These are phyloP conservation scores for Leccinum angustisporum DNA, from an alignment of 1,284 basidiomycete species.

Conservation along the genomic window DNA sequence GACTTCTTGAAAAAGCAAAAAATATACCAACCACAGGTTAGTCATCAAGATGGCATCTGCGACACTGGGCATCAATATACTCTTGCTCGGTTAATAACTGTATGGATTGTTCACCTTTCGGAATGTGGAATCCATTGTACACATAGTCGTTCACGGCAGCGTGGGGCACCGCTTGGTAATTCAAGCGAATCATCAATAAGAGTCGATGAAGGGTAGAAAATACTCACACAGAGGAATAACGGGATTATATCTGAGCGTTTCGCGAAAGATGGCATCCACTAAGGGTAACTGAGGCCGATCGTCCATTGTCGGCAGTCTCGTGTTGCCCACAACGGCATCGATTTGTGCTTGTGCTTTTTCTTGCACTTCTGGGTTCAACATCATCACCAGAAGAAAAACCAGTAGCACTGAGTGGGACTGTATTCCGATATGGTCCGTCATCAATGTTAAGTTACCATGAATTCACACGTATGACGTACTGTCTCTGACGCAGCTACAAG, in stretches of 20 bases:
- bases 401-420: neutral
- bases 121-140: conserved; percentile 7
- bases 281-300: neutral
- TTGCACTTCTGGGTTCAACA: conserved; percentile 2
- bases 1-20: neutral
- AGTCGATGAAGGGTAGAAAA: neutral
- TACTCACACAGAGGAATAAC: conserved; percentile 13
- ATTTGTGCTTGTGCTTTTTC: conserved; percentile 12
- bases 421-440: neutral
- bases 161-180: conserved; percentile 10
- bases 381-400: conserved; percentile 9
- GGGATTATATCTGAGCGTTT: neutral
- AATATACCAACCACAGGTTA: conserved; percentile 4
- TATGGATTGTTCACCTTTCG: conserved; percentile 2
- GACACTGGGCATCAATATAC: neutral
- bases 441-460: neutral
- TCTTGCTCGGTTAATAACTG: neutral
- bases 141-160: neutral
- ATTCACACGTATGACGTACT: neutral
- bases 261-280: neutral
- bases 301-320: neutral
- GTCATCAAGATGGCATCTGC: conserved; percentile 2
- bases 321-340: conserved; percentile 1
- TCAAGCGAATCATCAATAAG: neutral
- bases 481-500: neutral